phyloP scores from a whole-genome alignment of 805 yeast species.

The Lachancea cidri region DNA sequence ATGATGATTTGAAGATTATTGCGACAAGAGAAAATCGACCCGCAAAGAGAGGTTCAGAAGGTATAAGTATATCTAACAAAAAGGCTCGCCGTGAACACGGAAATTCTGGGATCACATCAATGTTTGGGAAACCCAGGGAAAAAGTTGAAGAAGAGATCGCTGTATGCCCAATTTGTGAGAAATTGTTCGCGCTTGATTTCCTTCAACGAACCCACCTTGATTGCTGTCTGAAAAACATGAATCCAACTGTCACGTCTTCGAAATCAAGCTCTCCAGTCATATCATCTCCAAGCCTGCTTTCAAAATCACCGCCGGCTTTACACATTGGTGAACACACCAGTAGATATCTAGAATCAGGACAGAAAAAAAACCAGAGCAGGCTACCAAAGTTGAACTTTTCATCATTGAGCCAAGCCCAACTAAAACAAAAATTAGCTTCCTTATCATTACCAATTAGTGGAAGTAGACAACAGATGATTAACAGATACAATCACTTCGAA shows the following conservation, averaged over 20 bases:
- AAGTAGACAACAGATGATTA: constrained; percentile 54
- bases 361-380: constrained; percentile 32
- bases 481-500: constrained; percentile 71
- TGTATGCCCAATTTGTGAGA: constrained; percentile 64
- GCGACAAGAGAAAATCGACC: constrained; percentile 24
- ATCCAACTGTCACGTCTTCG: neutral
- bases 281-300: too few relatives aligned
- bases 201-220: constrained; percentile 61
- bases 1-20: constrained; percentile 30
- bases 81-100: constrained; percentile 2
- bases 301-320: too few relatives aligned
- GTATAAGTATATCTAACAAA: neutral
- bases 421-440: constrained; percentile 54
- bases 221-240: constrained; percentile 40
- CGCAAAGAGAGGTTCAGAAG: constrained; percentile 5
- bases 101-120: constrained; percentile 2
- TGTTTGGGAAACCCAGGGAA: constrained; percentile 12
- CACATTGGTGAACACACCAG: constrained; percentile 45
- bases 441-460: constrained; percentile 60
- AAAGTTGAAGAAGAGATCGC: constrained; percentile 29
- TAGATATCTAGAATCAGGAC: constrained; percentile 41
- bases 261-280: too few relatives aligned
- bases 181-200: constrained; percentile 47
- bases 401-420: constrained; percentile 50
- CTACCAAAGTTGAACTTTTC: constrained; percentile 62